Base-by-base conservation (phyloP, 805 yeast genomes). In the Metschnikowia chrysomelidarum region DNA sequence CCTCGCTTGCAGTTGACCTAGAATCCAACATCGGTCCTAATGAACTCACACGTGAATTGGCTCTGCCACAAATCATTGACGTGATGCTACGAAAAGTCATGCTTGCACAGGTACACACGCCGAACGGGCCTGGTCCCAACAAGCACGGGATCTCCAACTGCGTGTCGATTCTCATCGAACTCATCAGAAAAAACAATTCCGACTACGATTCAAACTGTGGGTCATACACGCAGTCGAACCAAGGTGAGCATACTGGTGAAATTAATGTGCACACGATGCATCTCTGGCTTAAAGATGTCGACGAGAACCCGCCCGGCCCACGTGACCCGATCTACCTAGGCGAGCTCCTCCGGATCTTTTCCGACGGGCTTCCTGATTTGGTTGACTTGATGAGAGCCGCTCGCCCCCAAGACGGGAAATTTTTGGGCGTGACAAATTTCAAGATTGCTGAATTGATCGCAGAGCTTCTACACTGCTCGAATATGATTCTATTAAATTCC, bases 11-110 rank as follows among this genome's bases (percentile, higher is more conserved):
- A 6, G 87, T 85, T 40, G 84, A 87, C 28, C 87, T 87, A 40
- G 89, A 86, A 44, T 84, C 95, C 2, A 85, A 95, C 7, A 86
- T 93, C 36, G 98, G 98, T 1, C 98, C 98, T 2, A 93, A 93
- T 55, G 96, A 87, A 55, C 69, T 93, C 24, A 87, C 96, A 3
- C 74, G 98, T 46, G 91, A 91, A 58, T 69, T 93, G 20, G 97
- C 89, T 10, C 82, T 94, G 12, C 80, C 80, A 26, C 71, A 75
- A 24, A 76, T 85, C 41, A 73, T 88, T 48, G 67, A 74, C 40
- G 71, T 74, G 41, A 67, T 93, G 46, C 84, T 89, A 17, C 62
- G 77, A 13, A 78, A 85, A 44, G 93, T 93, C 85, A 73, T 91
- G 36, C 49, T 67, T 21, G 58, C 48, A 32, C 51, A 52, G 16